Conservation (phyloP, 345 rosid species). For the Ricinus communis region DNA sequence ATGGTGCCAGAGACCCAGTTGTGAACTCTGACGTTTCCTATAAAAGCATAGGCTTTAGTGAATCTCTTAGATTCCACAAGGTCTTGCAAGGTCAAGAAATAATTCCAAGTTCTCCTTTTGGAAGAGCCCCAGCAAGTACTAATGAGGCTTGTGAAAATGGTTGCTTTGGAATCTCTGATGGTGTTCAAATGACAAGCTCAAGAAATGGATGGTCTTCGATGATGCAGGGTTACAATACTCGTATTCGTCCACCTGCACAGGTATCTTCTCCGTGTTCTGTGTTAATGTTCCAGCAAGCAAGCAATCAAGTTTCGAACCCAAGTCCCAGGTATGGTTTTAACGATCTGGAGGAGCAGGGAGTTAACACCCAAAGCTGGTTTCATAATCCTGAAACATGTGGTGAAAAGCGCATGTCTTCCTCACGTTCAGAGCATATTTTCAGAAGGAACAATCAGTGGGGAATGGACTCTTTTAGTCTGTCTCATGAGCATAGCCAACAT, state of each 20-base stretch:
- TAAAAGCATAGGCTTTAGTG: slow-evolving; percentile 59
- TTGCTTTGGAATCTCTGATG: slow-evolving; percentile 35
- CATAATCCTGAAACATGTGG: slow-evolving; percentile 22
- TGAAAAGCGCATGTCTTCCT: slow-evolving; percentile 20
- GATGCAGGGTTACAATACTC: slow-evolving; percentile 42
- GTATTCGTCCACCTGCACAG: slow-evolving; percentile 38
- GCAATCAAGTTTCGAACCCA: slow-evolving; percentile 26
- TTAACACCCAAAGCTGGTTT: slow-evolving; percentile 16
- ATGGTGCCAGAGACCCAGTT: slow-evolving; percentile 28
- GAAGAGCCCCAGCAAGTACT: slow-evolving; percentile 23
- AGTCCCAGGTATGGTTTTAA: slow-evolving; percentile 13
- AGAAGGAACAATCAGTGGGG: slow-evolving; percentile 22
- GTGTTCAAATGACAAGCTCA: slow-evolving; percentile 40
- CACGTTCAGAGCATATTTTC: slow-evolving; percentile 4
- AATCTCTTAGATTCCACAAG: slow-evolving; percentile 68
- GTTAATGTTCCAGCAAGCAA: slow-evolving; percentile 53
- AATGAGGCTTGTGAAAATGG: slow-evolving; percentile 45
- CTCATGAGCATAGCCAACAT: slow-evolving; percentile 28
- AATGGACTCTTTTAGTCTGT: slow-evolving; percentile 18
- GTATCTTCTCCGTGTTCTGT: slow-evolving; percentile 85
- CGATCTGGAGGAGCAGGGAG: slow-evolving; percentile 30
- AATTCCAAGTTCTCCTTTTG: slow-evolving; percentile 44
- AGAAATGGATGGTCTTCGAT: slow-evolving; percentile 56
- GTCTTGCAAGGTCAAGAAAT: slow-evolving; percentile 99
- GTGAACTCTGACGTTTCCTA: slow-evolving; percentile 32